Percentiles rank a stretch among this genome's conserved stretches.
Conservation (phyloP, 345 rosid genomes). For the Limnanthes douglasii region DNA sequence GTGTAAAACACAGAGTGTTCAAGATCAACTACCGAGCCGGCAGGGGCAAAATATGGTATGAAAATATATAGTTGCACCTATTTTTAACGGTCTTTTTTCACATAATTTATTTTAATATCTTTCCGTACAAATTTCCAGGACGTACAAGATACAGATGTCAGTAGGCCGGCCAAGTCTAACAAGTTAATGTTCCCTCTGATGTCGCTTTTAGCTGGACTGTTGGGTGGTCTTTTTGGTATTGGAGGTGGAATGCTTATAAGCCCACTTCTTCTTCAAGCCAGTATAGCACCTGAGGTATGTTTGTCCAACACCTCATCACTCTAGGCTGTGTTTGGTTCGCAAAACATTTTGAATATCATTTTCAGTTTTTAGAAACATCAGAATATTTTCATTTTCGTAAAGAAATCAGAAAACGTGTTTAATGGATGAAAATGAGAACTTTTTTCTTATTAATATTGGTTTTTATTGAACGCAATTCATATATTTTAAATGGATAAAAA, state of each 20-base stretch:
- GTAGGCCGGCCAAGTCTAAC: slow-evolving; percentile 13
- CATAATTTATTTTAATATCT: neutral
- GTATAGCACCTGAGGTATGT: slow-evolving; percentile 58
- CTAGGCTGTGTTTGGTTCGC: no score
- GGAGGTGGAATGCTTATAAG: slow-evolving; percentile 94
- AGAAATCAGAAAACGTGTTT: no score
- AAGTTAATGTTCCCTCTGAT: slow-evolving; percentile 40
- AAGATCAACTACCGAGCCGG: slow-evolving; percentile 12
- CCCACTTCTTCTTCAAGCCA: slow-evolving; percentile 79
- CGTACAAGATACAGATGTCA: slow-evolving; percentile 13
- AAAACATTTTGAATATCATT: no score
- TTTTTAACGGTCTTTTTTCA: neutral
- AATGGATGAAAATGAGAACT: no score
- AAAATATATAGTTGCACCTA: neutral
- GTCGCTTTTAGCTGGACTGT: slow-evolving; percentile 62
- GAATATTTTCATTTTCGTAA: no score
- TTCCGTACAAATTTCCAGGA: slow-evolving; percentile 18
- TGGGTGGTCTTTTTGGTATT: slow-evolving; percentile 84
- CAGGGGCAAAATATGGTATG: slow-evolving; percentile 18
- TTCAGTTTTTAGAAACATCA: no score
- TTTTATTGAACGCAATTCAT: no score
- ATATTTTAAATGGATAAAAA: no score
- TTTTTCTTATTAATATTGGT: no score
- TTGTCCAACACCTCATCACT: no score
- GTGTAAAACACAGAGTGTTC: slow-evolving; percentile 19